Base-by-base conservation (phyloP, 208 protist species). In the Angomonas ambiguus region DNA sequence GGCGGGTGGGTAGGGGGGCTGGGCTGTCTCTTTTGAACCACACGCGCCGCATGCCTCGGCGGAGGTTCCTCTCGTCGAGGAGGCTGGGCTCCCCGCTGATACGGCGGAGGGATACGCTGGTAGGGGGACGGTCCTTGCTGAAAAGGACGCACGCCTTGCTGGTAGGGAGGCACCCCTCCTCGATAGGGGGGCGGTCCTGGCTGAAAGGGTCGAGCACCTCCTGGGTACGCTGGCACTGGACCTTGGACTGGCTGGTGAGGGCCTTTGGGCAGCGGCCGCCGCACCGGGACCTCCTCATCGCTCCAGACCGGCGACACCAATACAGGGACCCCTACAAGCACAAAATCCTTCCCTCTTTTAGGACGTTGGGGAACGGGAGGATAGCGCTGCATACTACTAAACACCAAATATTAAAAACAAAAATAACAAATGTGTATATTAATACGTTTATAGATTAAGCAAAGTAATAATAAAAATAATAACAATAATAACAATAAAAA, bases 401-500 rank as follows among this genome's bases (percentile, higher is more conserved):
- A n/a, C n/a, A n/a, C n/a, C n/a, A n/a, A n/a, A n/a, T n/a, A n/a
- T n/a, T n/a, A n/a, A n/a, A n/a, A n/a, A n/a, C n/a, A n/a, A n/a
- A n/a, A n/a, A n/a, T n/a, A n/a, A n/a, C n/a, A n/a, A n/a, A n/a
- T n/a, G n/a, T n/a, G n/a, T n/a, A n/a, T n/a, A n/a, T n/a, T n/a
- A n/a, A n/a, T n/a, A n/a, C n/a, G n/a, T n/a, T n/a, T n/a, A n/a
- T n/a, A n/a, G n/a, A n/a, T n/a, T n/a, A n/a, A n/a, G n/a, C n/a
- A n/a, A n/a, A n/a, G n/a, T n/a, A n/a, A n/a, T n/a, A n/a, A n/a
- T n/a, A 41, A 5, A 41, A 13, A 41, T 5, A 49, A 42, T 11
- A 45, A 41, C 6, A 65, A 65, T 18, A 53, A 25, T 51, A 22
- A 24, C 45, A 24, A 60, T 60, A 42, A 27, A 68, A 61, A 45